Evolutionary conservation across 306 rosid genomes (phyloP).

Genomic region (Gynostemma pentaphyllum): DNA sequence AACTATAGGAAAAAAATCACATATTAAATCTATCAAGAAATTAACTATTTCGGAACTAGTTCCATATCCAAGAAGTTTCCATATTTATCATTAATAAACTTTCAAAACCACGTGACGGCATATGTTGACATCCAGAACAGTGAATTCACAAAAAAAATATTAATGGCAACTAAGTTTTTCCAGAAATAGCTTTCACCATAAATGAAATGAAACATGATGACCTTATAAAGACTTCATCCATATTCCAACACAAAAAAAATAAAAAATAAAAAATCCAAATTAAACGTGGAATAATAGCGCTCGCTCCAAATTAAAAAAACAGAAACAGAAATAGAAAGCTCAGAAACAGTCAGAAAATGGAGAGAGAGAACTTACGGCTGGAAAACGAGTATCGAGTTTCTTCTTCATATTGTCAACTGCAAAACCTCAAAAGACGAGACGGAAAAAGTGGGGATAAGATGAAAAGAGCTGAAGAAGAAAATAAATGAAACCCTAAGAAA

Average conservation of each 20-base stretch:
- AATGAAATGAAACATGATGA: neutral
- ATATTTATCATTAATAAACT: neutral
- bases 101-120: neutral
- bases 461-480: neutral
- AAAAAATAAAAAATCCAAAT: neutral
- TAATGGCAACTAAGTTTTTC: neutral
- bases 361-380: neutral
- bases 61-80: neutral
- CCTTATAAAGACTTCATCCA: neutral
- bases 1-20: no score
- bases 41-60: no score
- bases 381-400: conserved; percentile 12
- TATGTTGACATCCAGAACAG: neutral
- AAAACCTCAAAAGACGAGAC: neutral
- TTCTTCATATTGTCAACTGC: conserved; percentile 4
- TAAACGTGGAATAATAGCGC: neutral
- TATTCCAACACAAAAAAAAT: neutral
- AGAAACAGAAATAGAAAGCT: neutral
- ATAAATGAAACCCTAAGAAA: neutral
- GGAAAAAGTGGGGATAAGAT: neutral
- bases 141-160: neutral
- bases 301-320: neutral
- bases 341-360: neutral
- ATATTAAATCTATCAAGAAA: no score
- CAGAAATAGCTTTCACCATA: neutral